A percentile compares a stretch with the other conserved stretches of the same genome.
phyloP scores from a whole-genome alignment of 2,329 filamentous ascomycete genomes.

The Sarocladium brachiariae region DNA sequence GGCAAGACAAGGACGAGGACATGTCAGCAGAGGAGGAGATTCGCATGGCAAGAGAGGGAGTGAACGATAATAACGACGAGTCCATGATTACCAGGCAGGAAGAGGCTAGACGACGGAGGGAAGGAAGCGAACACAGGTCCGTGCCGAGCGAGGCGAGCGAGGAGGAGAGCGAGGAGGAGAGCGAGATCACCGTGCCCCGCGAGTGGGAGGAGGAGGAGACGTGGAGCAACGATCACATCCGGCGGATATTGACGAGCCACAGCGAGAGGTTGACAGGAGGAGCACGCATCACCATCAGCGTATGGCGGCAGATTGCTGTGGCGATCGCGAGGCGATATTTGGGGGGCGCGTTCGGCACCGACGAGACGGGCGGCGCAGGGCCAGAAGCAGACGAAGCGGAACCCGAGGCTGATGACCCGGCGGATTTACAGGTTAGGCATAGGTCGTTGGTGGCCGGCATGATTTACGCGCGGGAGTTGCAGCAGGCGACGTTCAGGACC shows the following conservation, averaged over 20 bases:
- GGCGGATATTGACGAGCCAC: not conserved
- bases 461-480: slow-evolving; percentile 11
- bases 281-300: slow-evolving; percentile 1
- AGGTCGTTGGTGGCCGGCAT: slow-evolving; percentile 10
- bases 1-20: not conserved
- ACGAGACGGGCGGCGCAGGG: not conserved
- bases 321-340: slow-evolving; percentile 12
- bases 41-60: not conserved
- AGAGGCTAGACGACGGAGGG: too few species aligned
- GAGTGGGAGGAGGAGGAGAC: not conserved
- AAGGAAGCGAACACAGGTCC: not conserved
- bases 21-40: not conserved
- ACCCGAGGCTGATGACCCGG: not conserved
- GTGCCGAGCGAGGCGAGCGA: not conserved
- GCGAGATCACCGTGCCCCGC: not conserved
- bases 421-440: slow-evolving; percentile 10
- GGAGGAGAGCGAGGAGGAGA: not conserved
- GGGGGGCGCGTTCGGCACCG: not conserved
- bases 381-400: not conserved
- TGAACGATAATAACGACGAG: not conserved
- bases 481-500: slow-evolving; percentile 5
- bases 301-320: slow-evolving; percentile 2
- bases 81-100: not conserved
- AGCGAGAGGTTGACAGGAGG: not conserved
- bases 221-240: not conserved